Conservation (phyloP, 1,284 basidiomycete species). For the Trichosporon faecale region DNA sequence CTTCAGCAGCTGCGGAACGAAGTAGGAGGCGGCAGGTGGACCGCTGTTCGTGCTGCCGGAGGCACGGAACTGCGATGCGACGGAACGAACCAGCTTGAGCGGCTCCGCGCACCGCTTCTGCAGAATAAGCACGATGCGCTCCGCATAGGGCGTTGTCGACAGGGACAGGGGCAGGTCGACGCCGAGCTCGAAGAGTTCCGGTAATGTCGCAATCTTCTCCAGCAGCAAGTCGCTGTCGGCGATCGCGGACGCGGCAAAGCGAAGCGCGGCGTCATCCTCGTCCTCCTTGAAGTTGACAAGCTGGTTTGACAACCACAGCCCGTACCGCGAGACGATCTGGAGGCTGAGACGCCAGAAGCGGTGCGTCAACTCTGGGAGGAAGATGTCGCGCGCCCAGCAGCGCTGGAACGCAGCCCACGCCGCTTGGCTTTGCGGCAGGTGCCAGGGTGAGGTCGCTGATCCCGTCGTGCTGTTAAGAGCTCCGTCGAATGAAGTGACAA, state of each 20-base stretch:
- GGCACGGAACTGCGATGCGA: slow-evolving; percentile 75
- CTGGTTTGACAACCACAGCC: slow-evolving; percentile 62
- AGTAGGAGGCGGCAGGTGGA: slow-evolving; percentile 69
- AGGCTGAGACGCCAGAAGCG: slow-evolving; percentile 84
- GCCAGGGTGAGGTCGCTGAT: slow-evolving; percentile 5
- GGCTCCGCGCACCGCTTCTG: slow-evolving; percentile 76
- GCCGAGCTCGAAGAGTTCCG: slow-evolving; percentile 14
- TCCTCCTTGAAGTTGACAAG: slow-evolving; percentile 55
- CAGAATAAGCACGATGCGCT: slow-evolving; percentile 68
- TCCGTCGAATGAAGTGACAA: slow-evolving; percentile 72
- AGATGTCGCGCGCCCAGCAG: slow-evolving; percentile 82
- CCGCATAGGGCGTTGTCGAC: slow-evolving; percentile 51
- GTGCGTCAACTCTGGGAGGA: slow-evolving; percentile 71
- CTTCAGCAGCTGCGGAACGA: slow-evolving; percentile 73
- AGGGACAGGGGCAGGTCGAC: slow-evolving; percentile 20
- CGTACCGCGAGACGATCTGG: slow-evolving; percentile 77
- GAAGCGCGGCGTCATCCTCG: slow-evolving; percentile 54
- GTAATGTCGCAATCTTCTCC: slow-evolving; percentile 16
- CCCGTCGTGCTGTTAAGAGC: slow-evolving; percentile 49
- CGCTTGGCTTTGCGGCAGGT: slow-evolving; percentile 61
- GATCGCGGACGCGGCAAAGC: slow-evolving; percentile 36
- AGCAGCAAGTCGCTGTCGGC: slow-evolving; percentile 37
- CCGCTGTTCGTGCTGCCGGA: slow-evolving; percentile 52
- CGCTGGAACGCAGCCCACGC: slow-evolving; percentile 68
- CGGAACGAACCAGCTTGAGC: slow-evolving; percentile 78